phyloP scores from a whole-genome alignment of 108 stramenopile genomes.

The Schizochytrium sp. region DNA sequence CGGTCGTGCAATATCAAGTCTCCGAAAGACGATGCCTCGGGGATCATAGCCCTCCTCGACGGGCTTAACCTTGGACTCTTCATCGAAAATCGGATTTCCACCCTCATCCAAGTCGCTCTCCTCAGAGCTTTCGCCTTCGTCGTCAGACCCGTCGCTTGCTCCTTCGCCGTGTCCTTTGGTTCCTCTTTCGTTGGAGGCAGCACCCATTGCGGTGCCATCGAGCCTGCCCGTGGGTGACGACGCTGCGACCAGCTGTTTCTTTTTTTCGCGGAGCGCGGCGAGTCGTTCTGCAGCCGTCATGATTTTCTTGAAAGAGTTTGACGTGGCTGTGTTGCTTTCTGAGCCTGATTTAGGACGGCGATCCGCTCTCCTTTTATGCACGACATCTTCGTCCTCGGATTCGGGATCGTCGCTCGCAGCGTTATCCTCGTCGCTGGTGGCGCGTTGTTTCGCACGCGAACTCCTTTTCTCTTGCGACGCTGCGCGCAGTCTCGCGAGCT shows the following conservation, averaged over 20 bases:
- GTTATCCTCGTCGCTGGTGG: neutral
- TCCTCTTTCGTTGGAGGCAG: too few species aligned
- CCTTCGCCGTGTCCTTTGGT: neutral
- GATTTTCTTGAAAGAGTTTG: neutral
- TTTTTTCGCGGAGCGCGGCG: neutral
- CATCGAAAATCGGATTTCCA: neutral
- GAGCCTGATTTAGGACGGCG: too few species aligned
- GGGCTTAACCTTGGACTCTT: neutral
- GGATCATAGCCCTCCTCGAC: neutral
- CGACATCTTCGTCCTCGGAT: too few species aligned
- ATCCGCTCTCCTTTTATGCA: too few species aligned
- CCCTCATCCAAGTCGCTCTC: neutral
- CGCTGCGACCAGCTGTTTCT: neutral
- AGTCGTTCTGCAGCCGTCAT: neutral
- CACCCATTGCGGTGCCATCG: neutral
- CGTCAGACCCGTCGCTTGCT: neutral
- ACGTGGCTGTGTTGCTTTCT: neutral
- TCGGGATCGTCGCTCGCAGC: too few species aligned
- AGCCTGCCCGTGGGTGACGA: neutral
- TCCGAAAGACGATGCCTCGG: neutral
- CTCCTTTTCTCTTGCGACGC: neutral
- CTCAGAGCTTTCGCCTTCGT: neutral
- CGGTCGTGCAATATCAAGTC: neutral
- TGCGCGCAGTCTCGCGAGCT: neutral
- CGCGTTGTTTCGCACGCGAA: neutral